Conservation (phyloP, 169 alveolate species). For the Cryptosporidium baileyi region DNA sequence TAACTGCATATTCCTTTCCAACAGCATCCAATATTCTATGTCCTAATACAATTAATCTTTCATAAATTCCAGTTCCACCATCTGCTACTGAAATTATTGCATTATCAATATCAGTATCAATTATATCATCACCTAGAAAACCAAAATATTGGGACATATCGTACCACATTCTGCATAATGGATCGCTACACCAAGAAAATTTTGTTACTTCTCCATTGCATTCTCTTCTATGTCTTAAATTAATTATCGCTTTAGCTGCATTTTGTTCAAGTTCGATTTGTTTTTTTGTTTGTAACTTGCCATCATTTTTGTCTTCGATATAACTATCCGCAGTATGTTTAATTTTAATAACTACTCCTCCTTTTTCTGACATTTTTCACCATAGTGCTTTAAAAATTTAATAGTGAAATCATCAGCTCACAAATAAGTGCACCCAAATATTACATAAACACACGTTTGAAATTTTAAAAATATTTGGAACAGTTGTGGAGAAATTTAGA, state of each 20-base stretch:
- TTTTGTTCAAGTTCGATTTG: slow-evolving; percentile 36
- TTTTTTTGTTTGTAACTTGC: slow-evolving; percentile 9
- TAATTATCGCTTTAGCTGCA: slow-evolving; percentile 54
- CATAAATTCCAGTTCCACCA: slow-evolving; percentile 70
- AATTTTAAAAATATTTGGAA: no score
- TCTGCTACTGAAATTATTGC: slow-evolving; percentile 69
- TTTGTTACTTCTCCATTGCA: slow-evolving; percentile 59
- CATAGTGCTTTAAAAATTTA: no score
- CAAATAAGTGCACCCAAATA: no score
- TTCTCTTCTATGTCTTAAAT: slow-evolving; percentile 40
- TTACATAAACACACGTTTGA: no score
- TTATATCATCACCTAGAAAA: slow-evolving; percentile 41
- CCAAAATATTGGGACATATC: slow-evolving; percentile 65
- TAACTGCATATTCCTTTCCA: slow-evolving; percentile 66
- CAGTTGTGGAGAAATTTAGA: no score
- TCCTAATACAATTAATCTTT: slow-evolving; percentile 50
- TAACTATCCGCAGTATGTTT: slow-evolving; percentile 55
- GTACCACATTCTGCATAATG: slow-evolving; percentile 69
- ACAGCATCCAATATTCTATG: slow-evolving; percentile 41
- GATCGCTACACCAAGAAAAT: slow-evolving; percentile 64
- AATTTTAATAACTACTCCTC: slow-evolving; percentile 44
- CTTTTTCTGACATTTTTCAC: slow-evolving; percentile 32
- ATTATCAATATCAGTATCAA: slow-evolving; percentile 60
- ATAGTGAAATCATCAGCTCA: no score
- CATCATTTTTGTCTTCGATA: slow-evolving; percentile 43